Percentiles rank a stretch among this genome's conserved stretches.
Evolutionary conservation across 371 early-diverging fungal genomes (phyloP).

Genomic region (Dichotomocladium elegans): DNA sequence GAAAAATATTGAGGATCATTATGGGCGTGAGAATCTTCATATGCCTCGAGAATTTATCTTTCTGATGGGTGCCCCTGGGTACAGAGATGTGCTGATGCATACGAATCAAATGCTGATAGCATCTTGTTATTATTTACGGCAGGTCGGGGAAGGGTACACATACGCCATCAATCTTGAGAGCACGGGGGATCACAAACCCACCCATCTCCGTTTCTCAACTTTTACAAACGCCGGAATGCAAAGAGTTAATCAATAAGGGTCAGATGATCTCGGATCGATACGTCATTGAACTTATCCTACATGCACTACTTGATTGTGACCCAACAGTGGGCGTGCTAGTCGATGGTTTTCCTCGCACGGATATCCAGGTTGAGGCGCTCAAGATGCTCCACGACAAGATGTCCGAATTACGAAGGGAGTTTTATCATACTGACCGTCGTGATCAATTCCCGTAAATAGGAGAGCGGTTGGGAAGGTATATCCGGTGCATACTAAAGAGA

Average conservation of each 20-base stretch:
- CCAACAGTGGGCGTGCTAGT: constrained; percentile 61
- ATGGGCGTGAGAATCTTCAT: constrained; percentile 57
- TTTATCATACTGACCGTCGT: constrained; percentile 51
- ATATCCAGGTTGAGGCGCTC: constrained; percentile 64
- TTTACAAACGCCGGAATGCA: constrained; percentile 59
- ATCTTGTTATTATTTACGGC: neutral
- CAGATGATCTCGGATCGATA: constrained; percentile 65
- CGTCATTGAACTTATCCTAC: constrained; percentile 56
- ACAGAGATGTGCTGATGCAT: constrained; percentile 4
- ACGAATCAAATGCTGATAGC: neutral
- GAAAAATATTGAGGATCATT: constrained; percentile 61
- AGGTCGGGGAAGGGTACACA: constrained; percentile 68
- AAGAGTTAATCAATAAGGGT: constrained; percentile 63
- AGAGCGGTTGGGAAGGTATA: neutral
- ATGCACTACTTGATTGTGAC: constrained; percentile 59
- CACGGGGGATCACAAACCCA: constrained; percentile 64
- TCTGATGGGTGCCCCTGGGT: constrained; percentile 71
- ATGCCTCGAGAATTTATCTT: constrained; percentile 66
- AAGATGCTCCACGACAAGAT: constrained; percentile 62
- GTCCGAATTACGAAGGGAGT: constrained; percentile 52
- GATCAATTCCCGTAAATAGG: constrained; percentile 55
- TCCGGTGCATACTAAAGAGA: neutral
- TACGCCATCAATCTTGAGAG: constrained; percentile 59
- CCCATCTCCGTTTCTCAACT: constrained; percentile 64
- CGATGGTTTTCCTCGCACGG: constrained; percentile 68